These are phyloP conservation scores for Anisogramma anomala DNA, from an alignment of 2,329 filamentous ascomycete genomes.

Conservation along the genomic window DNA sequence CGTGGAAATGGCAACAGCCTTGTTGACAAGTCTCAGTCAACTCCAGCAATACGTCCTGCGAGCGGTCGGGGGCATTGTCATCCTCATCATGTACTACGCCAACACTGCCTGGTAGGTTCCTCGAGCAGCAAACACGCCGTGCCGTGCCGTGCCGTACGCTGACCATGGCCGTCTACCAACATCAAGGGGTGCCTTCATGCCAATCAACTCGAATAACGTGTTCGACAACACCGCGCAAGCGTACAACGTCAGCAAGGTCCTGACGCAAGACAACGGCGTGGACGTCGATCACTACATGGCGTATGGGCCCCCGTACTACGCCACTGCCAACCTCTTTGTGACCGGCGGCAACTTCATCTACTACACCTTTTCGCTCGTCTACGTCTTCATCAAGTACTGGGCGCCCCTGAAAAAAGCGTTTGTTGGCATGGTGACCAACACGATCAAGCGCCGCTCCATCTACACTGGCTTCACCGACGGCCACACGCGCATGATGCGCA, in stretches of 20 bases:
- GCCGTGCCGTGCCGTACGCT: too few species aligned
- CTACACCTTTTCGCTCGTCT: conserved; percentile 33
- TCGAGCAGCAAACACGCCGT: background rate
- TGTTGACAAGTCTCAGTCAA: too few species aligned
- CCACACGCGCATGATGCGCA: conserved; percentile 36
- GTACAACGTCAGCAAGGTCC: conserved; percentile 25
- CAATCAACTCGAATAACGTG: conserved; percentile 29
- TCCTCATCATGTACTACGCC: conserved; percentile 24
- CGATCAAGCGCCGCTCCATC: conserved; percentile 17
- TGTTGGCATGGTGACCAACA: conserved; percentile 21
- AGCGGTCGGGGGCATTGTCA: conserved; percentile 26
- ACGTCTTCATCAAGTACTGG: conserved; percentile 30
- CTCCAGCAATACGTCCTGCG: conserved; percentile 6
- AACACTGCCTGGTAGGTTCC: conserved; percentile 6
- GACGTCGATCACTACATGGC: conserved; percentile 17
- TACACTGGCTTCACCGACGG: conserved; percentile 22
- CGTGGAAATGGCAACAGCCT: too few species aligned
- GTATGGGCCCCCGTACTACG: conserved; percentile 19
- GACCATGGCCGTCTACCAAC: background rate
- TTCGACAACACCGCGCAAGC: conserved; percentile 28
- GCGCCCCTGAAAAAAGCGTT: conserved; percentile 26
- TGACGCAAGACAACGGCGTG: conserved; percentile 12
- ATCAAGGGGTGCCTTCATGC: conserved; percentile 24
- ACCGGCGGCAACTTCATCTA: conserved; percentile 4
- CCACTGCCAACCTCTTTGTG: conserved; percentile 14